Base-by-base conservation (phyloP, 2,329 filamentous ascomycete genomes). In the Cytospora paraplurivora region DNA sequence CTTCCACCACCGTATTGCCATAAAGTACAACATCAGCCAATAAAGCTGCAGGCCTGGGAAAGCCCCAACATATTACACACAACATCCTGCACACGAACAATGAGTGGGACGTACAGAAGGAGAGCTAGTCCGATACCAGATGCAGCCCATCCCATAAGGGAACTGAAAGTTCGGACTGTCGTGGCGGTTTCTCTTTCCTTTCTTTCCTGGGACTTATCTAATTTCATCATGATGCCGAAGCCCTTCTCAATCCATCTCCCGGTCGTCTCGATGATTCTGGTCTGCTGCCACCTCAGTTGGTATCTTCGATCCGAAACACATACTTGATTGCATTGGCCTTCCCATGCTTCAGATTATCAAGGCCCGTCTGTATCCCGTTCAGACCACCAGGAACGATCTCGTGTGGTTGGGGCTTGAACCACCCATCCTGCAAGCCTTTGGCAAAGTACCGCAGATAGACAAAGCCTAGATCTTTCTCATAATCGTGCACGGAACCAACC, bases 301-400 rank as follows among this genome's bases (percentile, higher is more conserved):
- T 75, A 10, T 76, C 74, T 6, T 64, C 68, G 64, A 76, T 72
- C 21, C 71, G 77, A 69, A 85, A 85, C 0, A 90, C 82, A 76
- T 88, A 89, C 75, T 90, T 90, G 0, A 85, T 78, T 1, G 80
- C 87, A 69, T 83, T 87, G 27, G 83, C 85, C 72, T 84, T 85
- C 0, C 87, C 87, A 34, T 78, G 79, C 71, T 81, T 84, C 70
- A 90, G 71, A 66, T 85, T 81, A 67, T 73, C 72, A 72, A 90
- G 70, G 0, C 76, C 86, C 38, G 70, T 74, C 69, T 86, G 75
- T 2, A 88, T 72, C 0, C 85, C 84, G 4, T 71, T 76, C 57
- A 89, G 68, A 0, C 85, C 86, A 3, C 84, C 83, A 0, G 78
- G 74, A 1, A 85, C 72, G 13, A 87, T 76, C 71, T 85, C 81